Conservation (phyloP, 192 early-diverging fungal species). For the Cetraspora pellucida region DNA sequence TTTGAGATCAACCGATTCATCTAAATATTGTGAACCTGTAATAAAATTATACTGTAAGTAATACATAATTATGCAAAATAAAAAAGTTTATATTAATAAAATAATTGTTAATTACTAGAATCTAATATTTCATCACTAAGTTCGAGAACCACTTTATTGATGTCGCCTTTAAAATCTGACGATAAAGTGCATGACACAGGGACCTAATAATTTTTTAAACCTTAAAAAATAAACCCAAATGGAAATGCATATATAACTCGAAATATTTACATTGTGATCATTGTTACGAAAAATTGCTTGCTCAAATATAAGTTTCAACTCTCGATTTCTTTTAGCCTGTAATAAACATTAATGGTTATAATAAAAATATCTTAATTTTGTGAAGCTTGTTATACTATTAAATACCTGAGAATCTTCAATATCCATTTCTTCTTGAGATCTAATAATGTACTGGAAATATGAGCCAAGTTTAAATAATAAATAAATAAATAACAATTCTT, state of each 20-base stretch:
- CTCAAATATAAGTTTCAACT: constrained; percentile 29
- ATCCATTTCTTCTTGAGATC: constrained; percentile 23
- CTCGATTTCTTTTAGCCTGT: neutral
- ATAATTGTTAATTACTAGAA: constrained; percentile 31
- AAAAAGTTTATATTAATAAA: neutral
- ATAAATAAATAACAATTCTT: neutral
- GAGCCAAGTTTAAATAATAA: neutral
- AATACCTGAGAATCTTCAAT: constrained; percentile 2
- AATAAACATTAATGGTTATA: neutral
- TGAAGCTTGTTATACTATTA: neutral
- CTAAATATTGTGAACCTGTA: constrained; percentile 31
- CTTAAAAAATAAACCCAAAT: neutral
- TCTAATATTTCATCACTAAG: constrained; percentile 36
- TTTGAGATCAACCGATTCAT: constrained; percentile 17
- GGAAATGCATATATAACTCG: neutral
- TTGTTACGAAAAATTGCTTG: constrained; percentile 23
- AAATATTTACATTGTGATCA: constrained; percentile 4
- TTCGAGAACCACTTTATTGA: constrained; percentile 23
- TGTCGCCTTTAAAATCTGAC: constrained; percentile 20
- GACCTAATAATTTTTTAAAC: neutral
- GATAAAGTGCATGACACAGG: constrained; percentile 20
- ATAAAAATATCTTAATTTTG: neutral
- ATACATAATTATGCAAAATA: neutral
- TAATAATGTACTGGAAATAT: neutral
- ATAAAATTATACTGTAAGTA: neutral